Conservation (phyloP, 2,329 filamentous ascomycete genomes). For the Fusarium cyanostomum region DNA sequence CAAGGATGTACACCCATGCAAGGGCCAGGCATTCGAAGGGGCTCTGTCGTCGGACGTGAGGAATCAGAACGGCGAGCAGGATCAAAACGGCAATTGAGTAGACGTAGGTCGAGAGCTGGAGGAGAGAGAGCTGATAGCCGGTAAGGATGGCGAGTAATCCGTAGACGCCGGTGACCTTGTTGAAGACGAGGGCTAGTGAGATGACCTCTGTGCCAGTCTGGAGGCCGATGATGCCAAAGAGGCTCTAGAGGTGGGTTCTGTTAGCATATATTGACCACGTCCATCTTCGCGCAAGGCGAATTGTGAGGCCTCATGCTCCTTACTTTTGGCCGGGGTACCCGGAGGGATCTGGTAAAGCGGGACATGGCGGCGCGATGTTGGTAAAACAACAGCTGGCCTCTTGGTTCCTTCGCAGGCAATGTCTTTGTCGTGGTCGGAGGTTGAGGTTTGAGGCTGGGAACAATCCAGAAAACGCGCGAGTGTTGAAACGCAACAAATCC, state of each 20-base stretch:
- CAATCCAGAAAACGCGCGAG: slow-evolving; percentile 13
- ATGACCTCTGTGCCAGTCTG: slow-evolving; percentile 89
- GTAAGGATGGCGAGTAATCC: slow-evolving; percentile 89
- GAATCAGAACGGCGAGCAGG: slow-evolving; percentile 74
- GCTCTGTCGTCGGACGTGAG: slow-evolving; percentile 80
- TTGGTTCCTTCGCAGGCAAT: neutral
- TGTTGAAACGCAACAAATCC: slow-evolving; percentile 18
- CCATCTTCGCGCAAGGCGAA: slow-evolving; percentile 2
- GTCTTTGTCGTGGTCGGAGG: slow-evolving; percentile 6
- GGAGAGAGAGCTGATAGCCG: slow-evolving; percentile 81
- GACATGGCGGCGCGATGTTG: slow-evolving; percentile 43
- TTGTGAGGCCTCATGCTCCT: slow-evolving; percentile 29
- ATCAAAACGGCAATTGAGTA: slow-evolving; percentile 81
- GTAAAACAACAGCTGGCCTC: slow-evolving; percentile 9
- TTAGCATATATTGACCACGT: slow-evolving; percentile 23
- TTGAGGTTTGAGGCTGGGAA: slow-evolving; percentile 2
- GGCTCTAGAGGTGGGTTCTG: slow-evolving; percentile 65
- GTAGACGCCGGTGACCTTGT: slow-evolving; percentile 92
- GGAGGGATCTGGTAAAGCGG: slow-evolving; percentile 51
- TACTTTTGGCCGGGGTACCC: slow-evolving; percentile 54
- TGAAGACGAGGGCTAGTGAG: slow-evolving; percentile 83
- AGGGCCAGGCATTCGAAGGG: slow-evolving; percentile 83
- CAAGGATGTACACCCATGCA: slow-evolving; percentile 85
- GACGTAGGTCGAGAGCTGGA: slow-evolving; percentile 91
- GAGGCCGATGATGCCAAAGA: slow-evolving; percentile 86